A percentile compares a stretch with the other conserved stretches of the same genome.
Conservation (phyloP, 2,329 filamentous ascomycete species). For the Sporothrix protearum region DNA sequence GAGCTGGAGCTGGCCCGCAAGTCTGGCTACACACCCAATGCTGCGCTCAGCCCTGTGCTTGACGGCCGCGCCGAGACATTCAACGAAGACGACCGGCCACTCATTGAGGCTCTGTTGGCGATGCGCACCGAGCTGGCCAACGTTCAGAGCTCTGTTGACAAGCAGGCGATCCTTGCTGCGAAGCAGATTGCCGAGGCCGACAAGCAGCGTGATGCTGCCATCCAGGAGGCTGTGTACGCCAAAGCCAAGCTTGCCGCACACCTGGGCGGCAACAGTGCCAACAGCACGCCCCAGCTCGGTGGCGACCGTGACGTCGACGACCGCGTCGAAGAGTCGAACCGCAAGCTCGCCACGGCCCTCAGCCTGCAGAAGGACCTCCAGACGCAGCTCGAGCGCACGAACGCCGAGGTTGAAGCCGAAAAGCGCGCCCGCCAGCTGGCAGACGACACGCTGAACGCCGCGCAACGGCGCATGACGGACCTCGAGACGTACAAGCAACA, state of each 20-base stretch:
- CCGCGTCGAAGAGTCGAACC: conserved; percentile 69
- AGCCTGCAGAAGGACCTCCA: conserved; percentile 77
- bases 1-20: conserved; percentile 90
- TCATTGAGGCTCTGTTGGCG: conserved; percentile 85
- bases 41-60: conserved; percentile 65
- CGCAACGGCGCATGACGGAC: conserved; percentile 77
- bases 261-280: conserved; percentile 52
- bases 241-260: conserved; percentile 89
- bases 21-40: conserved; percentile 75
- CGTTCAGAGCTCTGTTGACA: conserved; percentile 84
- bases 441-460: conserved; percentile 79
- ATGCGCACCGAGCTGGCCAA: conserved; percentile 88
- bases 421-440: conserved; percentile 75
- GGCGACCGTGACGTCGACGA: conserved; percentile 60
- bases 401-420: conserved; percentile 73
- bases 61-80: conserved; percentile 80
- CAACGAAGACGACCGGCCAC: conserved; percentile 83
- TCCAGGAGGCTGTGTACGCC: conserved; percentile 90
- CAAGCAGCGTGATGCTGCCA: conserved; percentile 88
- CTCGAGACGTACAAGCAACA: conserved; percentile 80
- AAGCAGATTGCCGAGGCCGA: conserved; percentile 91
- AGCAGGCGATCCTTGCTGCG: conserved; percentile 79
- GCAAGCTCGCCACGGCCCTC: conserved; percentile 77
- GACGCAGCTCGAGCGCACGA: conserved; percentile 65
- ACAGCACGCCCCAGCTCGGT: conserved; percentile 57